Percentiles rank a stretch among this genome's conserved stretches.
Conservation (phyloP, 257 asterid species). For the Solanum bulbocastanum region DNA sequence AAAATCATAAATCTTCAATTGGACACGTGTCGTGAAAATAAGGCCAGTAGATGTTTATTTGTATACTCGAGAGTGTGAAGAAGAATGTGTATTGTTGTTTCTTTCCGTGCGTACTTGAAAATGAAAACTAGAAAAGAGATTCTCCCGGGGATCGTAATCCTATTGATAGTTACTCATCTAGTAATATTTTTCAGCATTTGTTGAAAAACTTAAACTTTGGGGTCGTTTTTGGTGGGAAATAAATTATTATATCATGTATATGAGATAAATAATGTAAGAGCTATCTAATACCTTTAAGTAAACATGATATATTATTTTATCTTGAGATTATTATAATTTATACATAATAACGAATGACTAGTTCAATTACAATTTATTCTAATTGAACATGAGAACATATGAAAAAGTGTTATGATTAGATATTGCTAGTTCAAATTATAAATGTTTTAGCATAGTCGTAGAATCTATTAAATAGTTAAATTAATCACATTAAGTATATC, state of each 20-base stretch:
- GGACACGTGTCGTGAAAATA: not conserved
- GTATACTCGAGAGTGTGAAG: not conserved
- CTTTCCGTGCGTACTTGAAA: conserved; percentile 20
- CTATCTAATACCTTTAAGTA: rapidly evolving
- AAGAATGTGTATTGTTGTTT: not conserved
- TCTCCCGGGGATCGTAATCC: conserved; percentile 1
- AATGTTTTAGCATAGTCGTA: not conserved
- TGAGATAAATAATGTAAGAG: no score
- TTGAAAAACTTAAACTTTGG: no score
- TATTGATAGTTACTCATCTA: not conserved
- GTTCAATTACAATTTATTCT: no score
- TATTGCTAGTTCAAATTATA: not conserved
- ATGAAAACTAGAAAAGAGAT: not conserved
- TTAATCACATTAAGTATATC: not conserved
- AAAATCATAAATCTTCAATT: not conserved
- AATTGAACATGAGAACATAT: no score
- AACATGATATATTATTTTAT: no score
- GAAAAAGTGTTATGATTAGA: not conserved
- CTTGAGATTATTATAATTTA: no score
- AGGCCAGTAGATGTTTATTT: not conserved
- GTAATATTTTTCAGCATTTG: no score
- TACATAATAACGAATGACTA: no score
- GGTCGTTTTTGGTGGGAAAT: rapidly evolving
- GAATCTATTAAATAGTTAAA: not conserved
- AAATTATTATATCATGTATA: no score